Evolutionary conservation across 179 eudicot species (phyloP).

Genomic region (Monotropa hypopitys): DNA sequence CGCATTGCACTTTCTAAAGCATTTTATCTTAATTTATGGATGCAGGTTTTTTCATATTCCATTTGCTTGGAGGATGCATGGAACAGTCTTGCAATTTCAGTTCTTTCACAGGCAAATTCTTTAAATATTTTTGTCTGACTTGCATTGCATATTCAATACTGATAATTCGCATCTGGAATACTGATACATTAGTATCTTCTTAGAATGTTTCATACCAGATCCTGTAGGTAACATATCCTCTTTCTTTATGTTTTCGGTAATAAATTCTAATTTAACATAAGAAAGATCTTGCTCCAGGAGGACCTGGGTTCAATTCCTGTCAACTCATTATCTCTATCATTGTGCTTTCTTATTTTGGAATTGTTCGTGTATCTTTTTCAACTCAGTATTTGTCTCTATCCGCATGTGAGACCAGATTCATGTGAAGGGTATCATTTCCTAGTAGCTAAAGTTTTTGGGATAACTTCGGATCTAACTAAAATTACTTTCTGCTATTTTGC

Average conservation of each 20-base stretch:
- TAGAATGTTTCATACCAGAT: background rate
- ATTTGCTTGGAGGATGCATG: conserved; percentile 59
- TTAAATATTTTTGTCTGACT: background rate
- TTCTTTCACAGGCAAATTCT: conserved; percentile 58
- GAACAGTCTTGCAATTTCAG: conserved; percentile 64
- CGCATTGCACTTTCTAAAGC: background rate
- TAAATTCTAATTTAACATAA: background rate
- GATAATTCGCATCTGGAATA: background rate
- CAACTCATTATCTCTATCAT: background rate
- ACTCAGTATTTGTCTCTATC: background rate
- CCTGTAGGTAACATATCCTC: background rate
- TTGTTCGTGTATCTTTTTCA: background rate
- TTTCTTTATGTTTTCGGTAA: background rate
- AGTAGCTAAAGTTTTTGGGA: background rate
- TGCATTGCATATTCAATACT: background rate
- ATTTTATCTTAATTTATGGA: conserved; percentile 9
- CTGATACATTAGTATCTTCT: background rate
- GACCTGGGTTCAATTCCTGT: background rate
- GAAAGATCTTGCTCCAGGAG: background rate
- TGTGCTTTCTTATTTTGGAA: background rate
- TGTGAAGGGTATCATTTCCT: background rate
- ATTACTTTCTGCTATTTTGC: background rate
- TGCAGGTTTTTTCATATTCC: conserved; percentile 68
- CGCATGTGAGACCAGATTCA: background rate
- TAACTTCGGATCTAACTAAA: no score